phyloP scores from a whole-genome alignment of 768 basidiomycete species.

The Coprinopsis marcescibilis region DNA sequence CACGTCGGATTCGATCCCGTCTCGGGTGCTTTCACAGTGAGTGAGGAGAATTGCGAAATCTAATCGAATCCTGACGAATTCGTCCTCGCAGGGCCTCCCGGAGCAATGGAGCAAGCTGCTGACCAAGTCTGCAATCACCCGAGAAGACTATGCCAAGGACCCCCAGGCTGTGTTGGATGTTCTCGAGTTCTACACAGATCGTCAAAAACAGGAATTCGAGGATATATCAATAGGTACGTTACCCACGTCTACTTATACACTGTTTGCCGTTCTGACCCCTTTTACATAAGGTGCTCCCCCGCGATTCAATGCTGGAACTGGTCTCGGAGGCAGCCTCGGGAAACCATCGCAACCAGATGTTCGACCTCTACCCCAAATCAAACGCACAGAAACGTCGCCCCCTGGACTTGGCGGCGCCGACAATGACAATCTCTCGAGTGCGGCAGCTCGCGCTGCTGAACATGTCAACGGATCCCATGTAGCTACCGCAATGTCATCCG shows the following conservation, averaged over 20 bases:
- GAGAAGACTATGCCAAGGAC: conserved; percentile 95
- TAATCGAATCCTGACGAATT: conserved; percentile 3
- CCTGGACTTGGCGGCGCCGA: conserved; percentile 34
- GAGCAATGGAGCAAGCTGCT: conserved; percentile 98
- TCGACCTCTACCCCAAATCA: conserved; percentile 18
- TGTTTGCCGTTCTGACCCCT: conserved; percentile 13
- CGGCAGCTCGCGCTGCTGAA: conserved; percentile 58
- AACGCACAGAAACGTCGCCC: conserved; percentile 39
- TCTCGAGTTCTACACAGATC: conserved; percentile 97
- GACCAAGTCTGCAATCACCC: conserved; percentile 94
- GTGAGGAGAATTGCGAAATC: conserved; percentile 23
- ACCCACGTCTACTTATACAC: conserved; percentile 14
- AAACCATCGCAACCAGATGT: conserved; percentile 27
- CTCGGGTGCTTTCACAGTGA: conserved; percentile 88
- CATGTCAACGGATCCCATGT: conserved; percentile 50
- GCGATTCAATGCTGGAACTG: conserved; percentile 88
- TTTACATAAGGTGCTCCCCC: conserved; percentile 47
- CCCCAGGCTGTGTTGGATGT: conserved; percentile 97
- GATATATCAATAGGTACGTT: conserved; percentile 31
- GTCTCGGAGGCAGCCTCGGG: conserved; percentile 72
- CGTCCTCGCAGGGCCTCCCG: conserved; percentile 69
- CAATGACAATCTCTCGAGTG: conserved; percentile 35
- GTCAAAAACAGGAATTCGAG: conserved; percentile 91
- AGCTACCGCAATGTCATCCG: conserved; percentile 29
- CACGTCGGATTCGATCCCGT: conserved; percentile 96